Base-by-base conservation (phyloP, 805 yeast species). In the Tetrapisispora namnaoensis region DNA sequence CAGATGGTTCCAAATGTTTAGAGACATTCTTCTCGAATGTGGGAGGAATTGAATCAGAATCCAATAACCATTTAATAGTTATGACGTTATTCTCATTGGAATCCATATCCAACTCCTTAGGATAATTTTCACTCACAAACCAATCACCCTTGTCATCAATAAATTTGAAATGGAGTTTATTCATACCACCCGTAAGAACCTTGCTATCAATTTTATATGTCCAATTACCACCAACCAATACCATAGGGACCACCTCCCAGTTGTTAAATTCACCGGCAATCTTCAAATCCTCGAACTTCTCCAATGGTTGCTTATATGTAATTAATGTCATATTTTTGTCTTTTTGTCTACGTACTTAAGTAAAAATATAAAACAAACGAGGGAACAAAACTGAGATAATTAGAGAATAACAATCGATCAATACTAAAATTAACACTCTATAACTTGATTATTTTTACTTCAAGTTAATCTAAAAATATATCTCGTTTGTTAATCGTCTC, bases 11-110 rank as follows among this genome's bases (percentile, higher is more conserved):
- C 8, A 14, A 5, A 4, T 32, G n/a, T 32, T 32, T 10, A 14
- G n/a, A 13, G 35, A 13, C n/a, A 14, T 32, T 32, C n/a, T 32
- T 14, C 35, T 10, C 11, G 13, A 32, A 10, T 14, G 11, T 32
- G 6, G 5, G 13, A 14, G 35, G 6, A 5, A 11, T 32, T 32
- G n/a, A 32, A 4, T 32, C 4, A 8, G 35, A 32, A 6, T 32
- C 35, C 13, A 4, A 8, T 13, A 14, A 4, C 11, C 16, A 14
- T 43, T 5, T 30, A 27, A 22, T 13, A 9, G 24, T 34, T 32
- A 16, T 51, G 4, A 70, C 72, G 47, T 71, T 71, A 53, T 71
- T 71, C 37, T 64, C 66, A 46, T 70, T 70, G 7, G 68, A 70
- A 41, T 56, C 50, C 4, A 58, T 61, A 51, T 71, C 75, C 6